A percentile compares a stretch with the other conserved stretches of the same genome.
Conservation (phyloP, 495 filamentous ascomycete genomes). For the Polyplosphaeria fusca region DNA sequence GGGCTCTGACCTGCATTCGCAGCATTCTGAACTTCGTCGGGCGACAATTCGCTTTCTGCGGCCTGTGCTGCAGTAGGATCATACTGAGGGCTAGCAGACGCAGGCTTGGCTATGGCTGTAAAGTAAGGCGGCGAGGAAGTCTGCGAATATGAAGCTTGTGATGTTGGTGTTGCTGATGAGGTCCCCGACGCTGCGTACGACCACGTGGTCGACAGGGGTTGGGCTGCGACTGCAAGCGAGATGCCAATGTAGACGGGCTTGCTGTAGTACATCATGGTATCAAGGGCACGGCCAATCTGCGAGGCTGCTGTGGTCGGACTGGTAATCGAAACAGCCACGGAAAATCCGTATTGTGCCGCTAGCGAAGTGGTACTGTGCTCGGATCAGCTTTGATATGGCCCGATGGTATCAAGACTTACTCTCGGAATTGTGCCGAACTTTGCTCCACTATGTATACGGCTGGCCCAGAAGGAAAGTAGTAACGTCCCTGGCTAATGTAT, state of each 20-base stretch:
- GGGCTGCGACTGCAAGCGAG: constrained; percentile 11
- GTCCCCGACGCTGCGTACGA: not conserved
- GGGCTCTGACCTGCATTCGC: not conserved
- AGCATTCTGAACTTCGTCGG: not conserved
- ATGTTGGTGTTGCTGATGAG: not conserved
- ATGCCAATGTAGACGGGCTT: constrained; percentile 19
- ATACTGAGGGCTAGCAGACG: too few relatives aligned
- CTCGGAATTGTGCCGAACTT: constrained; percentile 6
- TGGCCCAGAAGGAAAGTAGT: not conserved
- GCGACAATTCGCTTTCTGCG: not conserved
- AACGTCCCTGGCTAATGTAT: not conserved
- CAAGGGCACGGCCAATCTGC: constrained; percentile 4
- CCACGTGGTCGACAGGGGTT: not conserved
- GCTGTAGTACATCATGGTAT: constrained; percentile 4
- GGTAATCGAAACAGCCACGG: constrained; percentile 1
- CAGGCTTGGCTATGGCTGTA: not conserved
- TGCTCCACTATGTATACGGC: constrained; percentile 8
- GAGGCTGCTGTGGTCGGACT: constrained; percentile 9
- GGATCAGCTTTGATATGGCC: not conserved
- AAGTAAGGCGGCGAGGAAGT: not conserved
- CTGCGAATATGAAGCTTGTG: not conserved
- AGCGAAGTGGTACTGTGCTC: not conserved
- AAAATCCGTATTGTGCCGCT: not conserved
- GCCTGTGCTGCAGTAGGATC: not conserved
- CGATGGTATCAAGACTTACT: not conserved